Percentiles rank a stretch among this genome's conserved stretches.
Evolutionary conservation across 345 rosid genomes (phyloP).

Genomic region (Eucalyptus pauciflora): DNA sequence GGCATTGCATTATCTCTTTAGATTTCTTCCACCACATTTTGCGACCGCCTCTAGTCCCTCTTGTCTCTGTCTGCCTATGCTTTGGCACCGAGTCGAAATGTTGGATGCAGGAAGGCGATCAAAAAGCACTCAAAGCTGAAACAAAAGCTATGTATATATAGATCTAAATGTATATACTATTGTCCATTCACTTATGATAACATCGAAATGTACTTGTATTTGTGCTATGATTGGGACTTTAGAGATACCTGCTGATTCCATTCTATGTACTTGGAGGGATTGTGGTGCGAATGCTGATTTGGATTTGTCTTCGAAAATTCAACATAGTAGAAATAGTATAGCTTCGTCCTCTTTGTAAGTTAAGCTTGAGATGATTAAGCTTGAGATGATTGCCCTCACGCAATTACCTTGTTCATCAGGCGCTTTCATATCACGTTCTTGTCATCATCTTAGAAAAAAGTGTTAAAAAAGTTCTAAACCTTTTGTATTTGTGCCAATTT

Average conservation of each 20-base stretch:
- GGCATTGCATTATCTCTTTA: not conserved
- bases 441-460: not conserved
- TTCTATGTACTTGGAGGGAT: not conserved
- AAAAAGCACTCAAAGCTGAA: not conserved
- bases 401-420: not conserved
- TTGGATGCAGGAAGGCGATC: not conserved
- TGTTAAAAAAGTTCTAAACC: no score
- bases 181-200: not conserved
- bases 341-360: not conserved
- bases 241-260: not conserved
- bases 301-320: not conserved
- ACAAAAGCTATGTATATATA: not conserved
- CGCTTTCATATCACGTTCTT: not conserved
- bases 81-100: not conserved
- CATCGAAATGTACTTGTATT: rapidly evolving
- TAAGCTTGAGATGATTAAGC: not conserved
- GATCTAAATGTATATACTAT: not conserved
- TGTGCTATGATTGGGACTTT: not conserved
- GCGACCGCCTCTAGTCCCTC: not conserved
- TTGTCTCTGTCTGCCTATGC: not conserved
- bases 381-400: not conserved
- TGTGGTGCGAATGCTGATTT: not conserved
- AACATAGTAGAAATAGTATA: not conserved
- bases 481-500: no score
- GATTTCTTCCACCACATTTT: not conserved